Conservation (phyloP, 768 basidiomycete genomes). For the Kwoniella dejecticola region DNA sequence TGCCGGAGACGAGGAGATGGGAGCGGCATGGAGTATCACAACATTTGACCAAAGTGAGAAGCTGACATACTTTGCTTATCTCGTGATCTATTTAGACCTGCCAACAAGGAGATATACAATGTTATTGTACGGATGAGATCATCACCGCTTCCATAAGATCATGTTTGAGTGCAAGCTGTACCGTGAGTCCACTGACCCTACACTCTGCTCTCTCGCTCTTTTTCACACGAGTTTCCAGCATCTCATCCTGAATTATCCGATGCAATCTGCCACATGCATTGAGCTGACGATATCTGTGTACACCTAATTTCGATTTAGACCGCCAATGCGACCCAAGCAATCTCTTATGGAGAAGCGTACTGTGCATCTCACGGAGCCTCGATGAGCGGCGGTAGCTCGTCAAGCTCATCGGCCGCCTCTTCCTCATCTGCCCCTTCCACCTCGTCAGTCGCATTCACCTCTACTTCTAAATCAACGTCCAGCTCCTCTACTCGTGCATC, state of each 20-base stretch:
- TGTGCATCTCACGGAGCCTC: slow-evolving; percentile 16
- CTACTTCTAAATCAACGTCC: not conserved
- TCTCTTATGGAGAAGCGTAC: slow-evolving; percentile 22
- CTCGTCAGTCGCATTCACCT: not conserved
- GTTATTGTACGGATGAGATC: slow-evolving; percentile 20
- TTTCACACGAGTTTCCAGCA: not conserved
- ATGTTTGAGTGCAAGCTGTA: slow-evolving; percentile 23
- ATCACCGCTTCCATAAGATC: slow-evolving; percentile 25
- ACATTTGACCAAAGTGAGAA: too few relatives aligned
- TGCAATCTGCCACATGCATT: not conserved
- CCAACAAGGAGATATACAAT: slow-evolving; percentile 20
- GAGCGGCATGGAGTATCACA: too few relatives aligned
- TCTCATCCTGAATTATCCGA: too few relatives aligned
- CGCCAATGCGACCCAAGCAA: slow-evolving; percentile 10
- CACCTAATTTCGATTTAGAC: slow-evolving; percentile 8
- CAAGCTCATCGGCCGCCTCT: slow-evolving; percentile 5
- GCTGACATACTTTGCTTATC: not conserved
- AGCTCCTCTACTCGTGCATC: not conserved
- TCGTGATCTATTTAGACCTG: not conserved
- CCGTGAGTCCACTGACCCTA: slow-evolving; percentile 9
- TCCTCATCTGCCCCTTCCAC: slow-evolving; percentile 6
- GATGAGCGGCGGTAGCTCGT: not conserved
- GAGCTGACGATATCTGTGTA: not conserved
- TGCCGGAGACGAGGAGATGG: not conserved
- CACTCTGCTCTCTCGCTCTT: not conserved